Percentiles rank a stretch among this genome's conserved stretches.
phyloP scores from a whole-genome alignment of 345 rosid genomes.

The Turritis glabra region DNA sequence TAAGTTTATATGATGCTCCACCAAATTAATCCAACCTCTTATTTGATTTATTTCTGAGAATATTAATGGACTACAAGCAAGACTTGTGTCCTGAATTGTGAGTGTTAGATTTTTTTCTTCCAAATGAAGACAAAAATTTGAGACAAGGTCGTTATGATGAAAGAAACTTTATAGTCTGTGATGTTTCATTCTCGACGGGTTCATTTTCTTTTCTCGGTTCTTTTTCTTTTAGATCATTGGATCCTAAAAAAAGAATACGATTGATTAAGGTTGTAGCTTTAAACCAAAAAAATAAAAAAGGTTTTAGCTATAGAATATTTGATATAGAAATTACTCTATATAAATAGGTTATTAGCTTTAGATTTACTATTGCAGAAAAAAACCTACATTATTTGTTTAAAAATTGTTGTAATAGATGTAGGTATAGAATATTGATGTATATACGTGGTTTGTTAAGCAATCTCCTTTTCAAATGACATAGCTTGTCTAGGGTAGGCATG shows the following conservation, averaged over 20 bases:
- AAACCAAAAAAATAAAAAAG: no score
- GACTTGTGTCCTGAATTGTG: not conserved
- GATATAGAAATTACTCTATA: not conserved
- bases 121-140: not conserved
- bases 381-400: not conserved
- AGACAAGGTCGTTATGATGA: constrained; percentile 21
- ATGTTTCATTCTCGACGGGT: constrained; percentile 8
- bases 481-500: not conserved
- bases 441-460: not conserved
- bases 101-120: not conserved
- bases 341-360: not conserved
- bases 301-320: not conserved
- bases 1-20: constrained; percentile 3
- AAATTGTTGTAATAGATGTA: not conserved
- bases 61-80: constrained; percentile 4
- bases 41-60: not conserved
- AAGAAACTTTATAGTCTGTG: not conserved
- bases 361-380: not conserved
- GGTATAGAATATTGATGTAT: not conserved
- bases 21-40: constrained; percentile 3
- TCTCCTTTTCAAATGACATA: not conserved
- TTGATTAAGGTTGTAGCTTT: not conserved
- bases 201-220: not conserved
- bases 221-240: not conserved
- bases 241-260: not conserved